These are phyloP conservation scores for Microbotryomycetes sp. DNA, from an alignment of 1,284 basidiomycete species.

Conservation along the genomic window DNA sequence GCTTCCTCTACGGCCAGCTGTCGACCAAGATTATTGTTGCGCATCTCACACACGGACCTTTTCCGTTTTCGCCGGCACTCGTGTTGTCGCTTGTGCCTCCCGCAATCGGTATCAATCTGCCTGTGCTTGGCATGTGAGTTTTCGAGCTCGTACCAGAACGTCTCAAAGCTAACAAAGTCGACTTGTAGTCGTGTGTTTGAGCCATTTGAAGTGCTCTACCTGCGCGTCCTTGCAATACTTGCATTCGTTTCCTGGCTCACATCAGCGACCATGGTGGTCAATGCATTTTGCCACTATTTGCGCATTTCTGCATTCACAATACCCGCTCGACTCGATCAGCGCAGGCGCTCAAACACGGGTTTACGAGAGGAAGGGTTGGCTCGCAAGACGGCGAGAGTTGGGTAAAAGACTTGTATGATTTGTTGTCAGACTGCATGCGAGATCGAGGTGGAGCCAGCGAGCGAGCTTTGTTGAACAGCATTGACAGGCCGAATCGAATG, in stretches of 20 bases:
- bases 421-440: too few relatives aligned
- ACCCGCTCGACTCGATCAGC: neutral
- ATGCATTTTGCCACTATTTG: slow-evolving; percentile 21
- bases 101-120: slow-evolving; percentile 12
- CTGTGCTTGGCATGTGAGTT: slow-evolving; percentile 7
- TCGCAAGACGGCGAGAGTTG: neutral
- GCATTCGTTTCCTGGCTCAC: slow-evolving; percentile 25
- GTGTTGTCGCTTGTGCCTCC: slow-evolving; percentile 9
- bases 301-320: slow-evolving; percentile 32
- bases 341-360: neutral
- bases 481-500: too few relatives aligned
- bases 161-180: slow-evolving; percentile 56
- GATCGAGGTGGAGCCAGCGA: too few relatives aligned
- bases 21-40: slow-evolving; percentile 25
- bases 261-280: slow-evolving; percentile 25
- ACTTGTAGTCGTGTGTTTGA: neutral
- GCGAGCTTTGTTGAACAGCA: too few relatives aligned
- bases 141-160: neutral
- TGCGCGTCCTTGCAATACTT: slow-evolving; percentile 18
- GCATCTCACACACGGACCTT: slow-evolving; percentile 15
- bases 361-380: neutral
- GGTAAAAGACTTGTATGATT: neutral
- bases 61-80: slow-evolving; percentile 15
- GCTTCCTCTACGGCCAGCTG: slow-evolving; percentile 22
- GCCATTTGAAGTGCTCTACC: slow-evolving; percentile 17